These are phyloP conservation scores for Aspergillus japonicus DNA, from an alignment of 2,329 filamentous ascomycete genomes.

Conservation along the genomic window DNA sequence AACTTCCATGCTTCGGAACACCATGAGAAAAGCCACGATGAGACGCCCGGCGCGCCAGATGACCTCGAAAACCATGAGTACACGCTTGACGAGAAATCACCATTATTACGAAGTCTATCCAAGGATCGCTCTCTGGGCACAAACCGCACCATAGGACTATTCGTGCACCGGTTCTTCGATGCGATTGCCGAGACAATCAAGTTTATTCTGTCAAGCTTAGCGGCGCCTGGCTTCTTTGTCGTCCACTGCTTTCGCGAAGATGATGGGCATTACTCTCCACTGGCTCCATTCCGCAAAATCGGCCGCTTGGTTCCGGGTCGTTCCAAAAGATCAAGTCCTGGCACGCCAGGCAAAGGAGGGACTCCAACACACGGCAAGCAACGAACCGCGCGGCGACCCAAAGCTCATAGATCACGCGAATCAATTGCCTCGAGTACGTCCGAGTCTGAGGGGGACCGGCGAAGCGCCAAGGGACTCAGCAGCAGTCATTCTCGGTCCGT, in stretches of 20 bases:
- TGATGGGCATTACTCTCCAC: slow-evolving; percentile 73
- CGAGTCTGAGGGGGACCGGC: slow-evolving; percentile 54
- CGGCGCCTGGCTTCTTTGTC: slow-evolving; percentile 77
- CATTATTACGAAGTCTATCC: slow-evolving; percentile 55
- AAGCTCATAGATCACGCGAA: slow-evolving; percentile 35
- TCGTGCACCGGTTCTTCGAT: slow-evolving; percentile 69
- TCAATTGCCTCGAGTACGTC: slow-evolving; percentile 54
- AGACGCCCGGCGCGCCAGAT: slow-evolving; percentile 23
- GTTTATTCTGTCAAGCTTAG: slow-evolving; percentile 74
- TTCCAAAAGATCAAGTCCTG: slow-evolving; percentile 22
- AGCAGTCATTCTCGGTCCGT: slow-evolving; percentile 25
- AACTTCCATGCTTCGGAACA: slow-evolving; percentile 35
- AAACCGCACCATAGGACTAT: slow-evolving; percentile 45
- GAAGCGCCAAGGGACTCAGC: slow-evolving; percentile 21
- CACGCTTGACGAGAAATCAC: slow-evolving; percentile 64
- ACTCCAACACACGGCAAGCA: slow-evolving; percentile 28
- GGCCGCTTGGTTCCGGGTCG: slow-evolving; percentile 30
- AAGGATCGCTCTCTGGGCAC: slow-evolving; percentile 38
- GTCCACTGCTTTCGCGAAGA: slow-evolving; percentile 81
- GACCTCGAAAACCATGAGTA: slow-evolving; percentile 31
- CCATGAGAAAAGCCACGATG: slow-evolving; percentile 30
- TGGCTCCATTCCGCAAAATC: slow-evolving; percentile 69
- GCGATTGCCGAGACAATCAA: slow-evolving; percentile 73
- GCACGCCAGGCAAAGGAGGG: slow-evolving; percentile 22
- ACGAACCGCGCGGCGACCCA: slow-evolving; percentile 32